These are phyloP conservation scores for Coemansia sp. DNA, from an alignment of 192 early-diverging fungal species.

Conservation along the genomic window DNA sequence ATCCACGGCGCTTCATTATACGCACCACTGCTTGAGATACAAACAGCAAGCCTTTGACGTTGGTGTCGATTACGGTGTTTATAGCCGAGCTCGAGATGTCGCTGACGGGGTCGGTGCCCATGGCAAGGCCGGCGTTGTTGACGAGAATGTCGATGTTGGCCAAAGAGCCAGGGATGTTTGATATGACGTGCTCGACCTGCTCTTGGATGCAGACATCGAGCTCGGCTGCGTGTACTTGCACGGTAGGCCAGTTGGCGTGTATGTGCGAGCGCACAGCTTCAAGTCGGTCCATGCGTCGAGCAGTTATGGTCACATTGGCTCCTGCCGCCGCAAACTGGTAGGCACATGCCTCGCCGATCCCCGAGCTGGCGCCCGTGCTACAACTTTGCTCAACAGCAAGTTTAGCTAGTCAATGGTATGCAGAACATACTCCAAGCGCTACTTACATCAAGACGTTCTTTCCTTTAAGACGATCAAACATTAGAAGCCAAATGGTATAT, in stretches of 20 bases:
- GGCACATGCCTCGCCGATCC: slow-evolving; percentile 55
- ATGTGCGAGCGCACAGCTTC: slow-evolving; percentile 59
- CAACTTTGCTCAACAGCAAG: neutral
- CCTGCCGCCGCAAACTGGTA: slow-evolving; percentile 51
- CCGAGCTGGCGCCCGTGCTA: slow-evolving; percentile 56
- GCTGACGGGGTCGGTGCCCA: slow-evolving; percentile 71
- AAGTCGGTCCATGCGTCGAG: slow-evolving; percentile 67
- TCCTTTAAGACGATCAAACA: slow-evolving; percentile 46
- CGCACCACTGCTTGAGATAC: slow-evolving; percentile 77
- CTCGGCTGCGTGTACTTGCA: slow-evolving; percentile 61
- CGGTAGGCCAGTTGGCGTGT: slow-evolving; percentile 40
- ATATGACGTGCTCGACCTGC: slow-evolving; percentile 54
- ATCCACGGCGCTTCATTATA: slow-evolving; percentile 63
- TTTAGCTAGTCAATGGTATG: neutral
- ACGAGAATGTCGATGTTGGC: slow-evolving; percentile 78
- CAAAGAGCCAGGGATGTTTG: slow-evolving; percentile 50
- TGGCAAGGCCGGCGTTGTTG: slow-evolving; percentile 85
- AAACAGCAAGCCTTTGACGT: slow-evolving; percentile 86
- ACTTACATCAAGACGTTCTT: slow-evolving; percentile 52
- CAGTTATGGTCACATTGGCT: slow-evolving; percentile 58
- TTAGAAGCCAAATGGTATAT: neutral
- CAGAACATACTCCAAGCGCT: neutral
- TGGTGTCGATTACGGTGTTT: slow-evolving; percentile 84
- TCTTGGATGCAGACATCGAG: slow-evolving; percentile 71
- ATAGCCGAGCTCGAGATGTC: slow-evolving; percentile 62